Evolutionary conservation across 2,329 filamentous ascomycete genomes (phyloP), one percentile per base, ranked within the genome.

Genomic region (Microdochium nivale): DNA sequence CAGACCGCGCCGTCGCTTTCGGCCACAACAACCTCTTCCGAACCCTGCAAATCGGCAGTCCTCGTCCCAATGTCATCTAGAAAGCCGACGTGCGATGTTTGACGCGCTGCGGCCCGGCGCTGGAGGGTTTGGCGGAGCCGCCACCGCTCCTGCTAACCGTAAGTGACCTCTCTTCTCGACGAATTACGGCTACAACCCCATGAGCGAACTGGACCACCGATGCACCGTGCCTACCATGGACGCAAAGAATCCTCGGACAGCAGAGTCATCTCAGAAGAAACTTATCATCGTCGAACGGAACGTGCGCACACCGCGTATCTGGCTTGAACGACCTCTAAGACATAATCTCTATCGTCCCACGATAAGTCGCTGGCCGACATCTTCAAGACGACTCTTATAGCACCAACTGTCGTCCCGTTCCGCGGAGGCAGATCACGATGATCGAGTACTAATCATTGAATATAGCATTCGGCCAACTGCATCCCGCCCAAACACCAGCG

Each of bases 141-240:
- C 55, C 48, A 56, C 51, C 37, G 47, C 53, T 49, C 52, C 60
- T 48, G 52, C 40, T 47, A 64, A 63, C 56, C 60, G 62, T 64
- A 64, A 64, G 62, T 64, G 53, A 52, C 54, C 56, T 51, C 54
- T 54, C 27, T 48, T 51, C 51, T 54, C 53, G 43, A 55, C 53
- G 37, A 54, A 33, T 49, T 54, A 48, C 40, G 19, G 4, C 19
- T n/a, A n/a, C n/a, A n/a, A n/a, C n/a, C n/a, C n/a, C n/a, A n/a
- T n/a, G n/a, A n/a, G n/a, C n/a, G n/a, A n/a, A n/a, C n/a, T n/a
- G n/a, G n/a, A n/a, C n/a, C n/a, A n/a, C n/a, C n/a, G n/a, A n/a
- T n/a, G n/a, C n/a, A n/a, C n/a, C n/a, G n/a, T n/a, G n/a, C n/a
- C n/a, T n/a, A n/a, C n/a, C n/a, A n/a, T n/a, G n/a, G n/a, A n/a